Conservation (phyloP, 768 basidiomycete genomes). For the Naematelia aurantialba region DNA sequence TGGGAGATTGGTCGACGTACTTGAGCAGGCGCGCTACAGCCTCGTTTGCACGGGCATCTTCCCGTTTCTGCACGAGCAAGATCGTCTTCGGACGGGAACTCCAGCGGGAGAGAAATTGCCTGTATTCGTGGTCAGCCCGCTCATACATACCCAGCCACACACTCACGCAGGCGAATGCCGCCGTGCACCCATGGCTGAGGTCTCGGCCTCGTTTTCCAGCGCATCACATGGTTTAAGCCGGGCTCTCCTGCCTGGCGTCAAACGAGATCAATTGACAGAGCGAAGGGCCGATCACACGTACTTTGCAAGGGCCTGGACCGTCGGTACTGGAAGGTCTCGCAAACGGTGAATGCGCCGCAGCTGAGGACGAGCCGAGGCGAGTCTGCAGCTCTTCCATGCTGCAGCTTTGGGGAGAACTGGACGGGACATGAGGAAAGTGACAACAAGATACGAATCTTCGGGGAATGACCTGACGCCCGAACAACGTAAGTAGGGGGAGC, state of each 20-base stretch:
- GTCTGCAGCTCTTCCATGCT: not conserved
- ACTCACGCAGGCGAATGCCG: conserved; percentile 18
- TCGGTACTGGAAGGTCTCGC: conserved; percentile 21
- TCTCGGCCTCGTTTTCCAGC: conserved; percentile 14
- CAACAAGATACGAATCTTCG: too few relatives aligned
- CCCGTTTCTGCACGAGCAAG: conserved; percentile 50
- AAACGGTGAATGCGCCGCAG: conserved; percentile 18
- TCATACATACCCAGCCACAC: not conserved
- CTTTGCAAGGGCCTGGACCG: conserved; percentile 13
- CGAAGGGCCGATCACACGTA: conserved; percentile 4
- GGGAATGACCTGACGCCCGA: too few relatives aligned
- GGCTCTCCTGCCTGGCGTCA: conserved; percentile 17
- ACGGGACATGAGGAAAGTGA: too few relatives aligned
- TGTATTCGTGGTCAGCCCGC: too few relatives aligned
- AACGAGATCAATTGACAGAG: not conserved
- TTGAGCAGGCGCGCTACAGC: conserved; percentile 24
- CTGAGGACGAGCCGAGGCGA: not conserved
- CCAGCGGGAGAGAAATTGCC: conserved; percentile 36
- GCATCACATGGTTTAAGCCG: conserved; percentile 16
- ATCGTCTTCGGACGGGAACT: conserved; percentile 31
- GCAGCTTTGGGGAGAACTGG: too few relatives aligned
- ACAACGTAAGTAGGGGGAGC: too few relatives aligned
- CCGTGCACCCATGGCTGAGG: conserved; percentile 18
- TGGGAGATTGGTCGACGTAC: conserved; percentile 1
- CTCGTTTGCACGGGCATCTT: conserved; percentile 40